A percentile compares a stretch with the other conserved stretches of the same genome.
Conservation (phyloP, 192 early-diverging fungal genomes). For the Pilobolus umbonatus region DNA sequence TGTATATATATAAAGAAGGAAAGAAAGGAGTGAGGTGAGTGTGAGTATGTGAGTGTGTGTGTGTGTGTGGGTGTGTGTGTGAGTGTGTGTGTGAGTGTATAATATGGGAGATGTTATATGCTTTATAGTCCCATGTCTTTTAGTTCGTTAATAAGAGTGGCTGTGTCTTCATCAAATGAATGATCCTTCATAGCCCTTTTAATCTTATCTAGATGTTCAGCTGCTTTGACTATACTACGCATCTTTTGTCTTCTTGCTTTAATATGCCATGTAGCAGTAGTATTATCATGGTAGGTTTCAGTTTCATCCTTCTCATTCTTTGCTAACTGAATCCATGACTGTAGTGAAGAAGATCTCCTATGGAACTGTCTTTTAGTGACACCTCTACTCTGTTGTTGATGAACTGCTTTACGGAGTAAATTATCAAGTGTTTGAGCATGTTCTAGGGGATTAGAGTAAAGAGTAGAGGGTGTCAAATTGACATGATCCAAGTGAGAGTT, state of each 20-base stretch:
- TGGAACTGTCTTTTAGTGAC: neutral
- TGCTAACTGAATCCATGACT: neutral
- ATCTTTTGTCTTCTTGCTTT: slow-evolving; percentile 17
- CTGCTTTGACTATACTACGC: slow-evolving; percentile 13
- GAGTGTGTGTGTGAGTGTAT: too few relatives aligned
- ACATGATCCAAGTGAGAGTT: neutral
- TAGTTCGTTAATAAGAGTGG: slow-evolving; percentile 15
- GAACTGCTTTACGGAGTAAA: slow-evolving; percentile 8
- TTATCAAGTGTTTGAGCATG: slow-evolving; percentile 28
- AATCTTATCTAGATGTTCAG: slow-evolving; percentile 12
- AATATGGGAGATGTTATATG: neutral
- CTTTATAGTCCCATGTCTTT: slow-evolving; percentile 21
- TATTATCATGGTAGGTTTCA: neutral
- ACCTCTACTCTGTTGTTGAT: slow-evolving; percentile 11
- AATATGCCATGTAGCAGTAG: neutral
- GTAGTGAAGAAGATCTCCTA: slow-evolving; percentile 10
- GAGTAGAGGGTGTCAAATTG: too few relatives aligned
- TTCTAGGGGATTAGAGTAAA: slow-evolving; percentile 4
- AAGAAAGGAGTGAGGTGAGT: too few relatives aligned
- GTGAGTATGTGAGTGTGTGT: too few relatives aligned
- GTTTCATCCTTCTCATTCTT: neutral
- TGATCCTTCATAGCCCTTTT: slow-evolving; percentile 5
- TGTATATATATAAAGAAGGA: too few relatives aligned
- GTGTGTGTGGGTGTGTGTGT: too few relatives aligned
- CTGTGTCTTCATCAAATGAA: slow-evolving; percentile 12